A percentile compares a stretch with the other conserved stretches of the same genome.
Conservation (phyloP, 164 flowering plant genomes). For the Stephania japonica region DNA sequence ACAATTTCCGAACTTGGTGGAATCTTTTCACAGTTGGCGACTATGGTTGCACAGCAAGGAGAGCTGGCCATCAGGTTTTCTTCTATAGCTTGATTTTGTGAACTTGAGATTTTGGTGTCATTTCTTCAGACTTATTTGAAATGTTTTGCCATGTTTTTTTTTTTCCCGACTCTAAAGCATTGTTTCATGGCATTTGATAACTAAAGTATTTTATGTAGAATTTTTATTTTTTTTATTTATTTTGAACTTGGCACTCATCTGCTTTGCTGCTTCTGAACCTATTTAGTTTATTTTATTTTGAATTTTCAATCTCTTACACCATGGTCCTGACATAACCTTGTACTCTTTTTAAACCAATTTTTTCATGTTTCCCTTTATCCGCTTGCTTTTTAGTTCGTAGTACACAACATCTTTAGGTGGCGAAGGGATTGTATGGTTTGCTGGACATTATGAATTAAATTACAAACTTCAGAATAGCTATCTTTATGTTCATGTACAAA, state of each 20-base stretch:
- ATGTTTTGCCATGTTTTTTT: background rate
- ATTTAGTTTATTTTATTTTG: too few species aligned
- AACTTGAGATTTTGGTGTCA: background rate
- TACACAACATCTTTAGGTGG: background rate
- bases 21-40: conserved; percentile 78
- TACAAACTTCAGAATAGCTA: background rate
- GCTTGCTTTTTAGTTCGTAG: background rate
- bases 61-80: conserved; percentile 81
- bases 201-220: background rate
- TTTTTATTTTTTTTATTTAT: background rate
- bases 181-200: background rate
- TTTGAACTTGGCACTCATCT: background rate
- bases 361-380: background rate
- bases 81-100: conserved; percentile 6
- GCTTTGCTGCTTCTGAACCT: background rate
- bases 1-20: conserved; percentile 86
- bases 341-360: background rate
- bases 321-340: background rate
- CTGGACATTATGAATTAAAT: background rate
- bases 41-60: conserved; percentile 90
- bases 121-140: background rate
- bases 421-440: background rate
- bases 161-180: background rate
- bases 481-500: background rate
- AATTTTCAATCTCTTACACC: background rate